Evolutionary conservation across 2,329 filamentous ascomycete genomes (phyloP).

Genomic region (Phaeoacremonium minimum): DNA sequence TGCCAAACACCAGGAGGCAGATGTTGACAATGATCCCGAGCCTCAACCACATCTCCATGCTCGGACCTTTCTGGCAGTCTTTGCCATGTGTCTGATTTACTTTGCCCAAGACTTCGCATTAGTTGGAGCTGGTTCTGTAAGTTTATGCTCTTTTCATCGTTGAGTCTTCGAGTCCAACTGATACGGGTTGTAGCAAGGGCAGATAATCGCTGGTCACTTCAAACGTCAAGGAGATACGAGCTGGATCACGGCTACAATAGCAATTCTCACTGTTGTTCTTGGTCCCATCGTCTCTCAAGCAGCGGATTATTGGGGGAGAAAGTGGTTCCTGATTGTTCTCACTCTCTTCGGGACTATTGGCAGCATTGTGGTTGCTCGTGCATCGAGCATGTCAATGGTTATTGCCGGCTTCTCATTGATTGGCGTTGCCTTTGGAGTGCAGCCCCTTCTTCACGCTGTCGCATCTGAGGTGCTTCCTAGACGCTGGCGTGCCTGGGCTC

Average conservation of each 20-base stretch:
- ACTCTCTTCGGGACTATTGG: slow-evolving; percentile 27
- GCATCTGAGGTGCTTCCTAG: slow-evolving; percentile 33
- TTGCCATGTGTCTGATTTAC: slow-evolving; percentile 28
- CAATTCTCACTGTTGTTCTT: slow-evolving; percentile 29
- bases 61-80: slow-evolving; percentile 27
- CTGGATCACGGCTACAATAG: slow-evolving; percentile 29
- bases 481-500: slow-evolving; percentile 26
- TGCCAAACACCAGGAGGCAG: no score
- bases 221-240: slow-evolving; percentile 14
- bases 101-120: slow-evolving; percentile 26
- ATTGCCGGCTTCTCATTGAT: slow-evolving; percentile 30
- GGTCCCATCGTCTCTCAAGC: slow-evolving; percentile 31
- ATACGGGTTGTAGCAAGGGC: slow-evolving; percentile 20
- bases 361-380: slow-evolving; percentile 27
- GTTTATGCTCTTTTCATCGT: slow-evolving; percentile 6
- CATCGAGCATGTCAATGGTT: slow-evolving; percentile 25
- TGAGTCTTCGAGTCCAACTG: neutral
- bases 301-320: slow-evolving; percentile 36
- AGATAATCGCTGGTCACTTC: slow-evolving; percentile 23
- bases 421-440: slow-evolving; percentile 28
- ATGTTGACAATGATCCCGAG: no score
- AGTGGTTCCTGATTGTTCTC: slow-evolving; percentile 31
- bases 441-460: slow-evolving; percentile 32
- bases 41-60: slow-evolving; percentile 20
- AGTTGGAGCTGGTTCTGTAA: slow-evolving; percentile 27